Conservation (phyloP, 1,139 yeast species). For the Geotrichum fermentans region DNA sequence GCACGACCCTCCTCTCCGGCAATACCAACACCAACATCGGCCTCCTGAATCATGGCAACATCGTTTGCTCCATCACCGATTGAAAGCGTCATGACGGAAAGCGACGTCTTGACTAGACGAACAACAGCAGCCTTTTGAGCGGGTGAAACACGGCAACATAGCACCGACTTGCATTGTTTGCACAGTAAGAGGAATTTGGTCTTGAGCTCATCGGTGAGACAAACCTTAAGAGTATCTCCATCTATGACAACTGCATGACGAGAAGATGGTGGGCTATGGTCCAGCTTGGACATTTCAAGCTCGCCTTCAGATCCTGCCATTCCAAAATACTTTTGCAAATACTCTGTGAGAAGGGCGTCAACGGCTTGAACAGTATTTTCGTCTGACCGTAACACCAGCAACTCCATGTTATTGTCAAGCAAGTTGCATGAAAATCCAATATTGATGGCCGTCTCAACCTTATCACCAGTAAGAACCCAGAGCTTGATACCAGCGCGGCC, state of each 20-base stretch:
- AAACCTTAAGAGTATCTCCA: conserved; percentile 80
- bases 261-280: conserved; percentile 74
- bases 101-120: conserved; percentile 71
- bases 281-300: conserved; percentile 53
- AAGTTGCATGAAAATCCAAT: conserved; percentile 93
- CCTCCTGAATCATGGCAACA: conserved; percentile 98
- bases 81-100: conserved; percentile 84
- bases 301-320: conserved; percentile 58
- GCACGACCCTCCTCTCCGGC: conserved; percentile 98
- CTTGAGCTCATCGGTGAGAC: conserved; percentile 49
- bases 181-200: conserved; percentile 76
- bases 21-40: conserved; percentile 96
- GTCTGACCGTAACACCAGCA: conserved; percentile 57
- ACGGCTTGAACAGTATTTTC: conserved; percentile 42
- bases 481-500: conserved; percentile 86
- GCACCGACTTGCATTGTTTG: conserved; percentile 90
- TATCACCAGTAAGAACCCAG: conserved; percentile 96
- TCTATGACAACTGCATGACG: conserved; percentile 81
- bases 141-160: conserved; percentile 95
- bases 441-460: conserved; percentile 93
- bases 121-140: conserved; percentile 96
- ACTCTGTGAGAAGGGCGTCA: conserved; percentile 51
- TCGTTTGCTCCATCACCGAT: conserved; percentile 98
- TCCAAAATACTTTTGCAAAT: conserved; percentile 55
- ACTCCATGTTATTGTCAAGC: conserved; percentile 76